These are phyloP conservation scores for Zoysia japonica DNA, from an alignment of 176 grass and related monocot genomes.

Conservation along the genomic window DNA sequence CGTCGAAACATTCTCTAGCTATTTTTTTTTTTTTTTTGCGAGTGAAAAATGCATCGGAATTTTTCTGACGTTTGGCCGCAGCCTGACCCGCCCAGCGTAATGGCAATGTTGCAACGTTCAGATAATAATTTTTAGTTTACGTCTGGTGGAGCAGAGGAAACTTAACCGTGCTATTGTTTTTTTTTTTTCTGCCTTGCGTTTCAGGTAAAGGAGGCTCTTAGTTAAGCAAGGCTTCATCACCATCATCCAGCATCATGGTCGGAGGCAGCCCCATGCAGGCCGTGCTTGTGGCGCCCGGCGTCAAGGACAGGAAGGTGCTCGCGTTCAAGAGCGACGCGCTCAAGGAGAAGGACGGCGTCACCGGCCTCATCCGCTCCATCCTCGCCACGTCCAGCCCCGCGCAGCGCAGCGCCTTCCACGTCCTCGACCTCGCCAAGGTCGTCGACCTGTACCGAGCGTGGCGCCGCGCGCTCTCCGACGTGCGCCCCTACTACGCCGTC, in stretches of 20 bases:
- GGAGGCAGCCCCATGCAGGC: constrained; percentile 40
- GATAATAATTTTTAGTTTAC: neutral
- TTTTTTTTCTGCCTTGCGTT: neutral
- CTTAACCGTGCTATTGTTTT: neutral
- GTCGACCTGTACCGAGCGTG: constrained; percentile 24
- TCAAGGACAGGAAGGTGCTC: constrained; percentile 39
- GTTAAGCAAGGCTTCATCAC: neutral
- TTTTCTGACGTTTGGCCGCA: neutral
- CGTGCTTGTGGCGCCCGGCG: constrained; percentile 36
- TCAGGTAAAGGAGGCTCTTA: neutral
- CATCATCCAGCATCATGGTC: neutral
- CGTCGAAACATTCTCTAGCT: neutral
- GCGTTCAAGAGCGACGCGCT: constrained; percentile 8
- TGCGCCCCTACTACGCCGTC: constrained; percentile 48
- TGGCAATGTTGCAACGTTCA: neutral
- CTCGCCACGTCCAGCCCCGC: neutral
- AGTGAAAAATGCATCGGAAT: neutral
- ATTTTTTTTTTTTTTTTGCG: neutral
- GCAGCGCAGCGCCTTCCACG: constrained; percentile 38
- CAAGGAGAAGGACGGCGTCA: constrained; percentile 29
- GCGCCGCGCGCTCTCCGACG: constrained; percentile 30
- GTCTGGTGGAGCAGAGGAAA: neutral
- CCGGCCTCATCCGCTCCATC: constrained; percentile 32
- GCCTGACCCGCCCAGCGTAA: neutral
- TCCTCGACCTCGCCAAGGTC: constrained; percentile 36